These are phyloP conservation scores for Aphanomyces astaci DNA, from an alignment of 352 stramenopile genomes.

Conservation along the genomic window DNA sequence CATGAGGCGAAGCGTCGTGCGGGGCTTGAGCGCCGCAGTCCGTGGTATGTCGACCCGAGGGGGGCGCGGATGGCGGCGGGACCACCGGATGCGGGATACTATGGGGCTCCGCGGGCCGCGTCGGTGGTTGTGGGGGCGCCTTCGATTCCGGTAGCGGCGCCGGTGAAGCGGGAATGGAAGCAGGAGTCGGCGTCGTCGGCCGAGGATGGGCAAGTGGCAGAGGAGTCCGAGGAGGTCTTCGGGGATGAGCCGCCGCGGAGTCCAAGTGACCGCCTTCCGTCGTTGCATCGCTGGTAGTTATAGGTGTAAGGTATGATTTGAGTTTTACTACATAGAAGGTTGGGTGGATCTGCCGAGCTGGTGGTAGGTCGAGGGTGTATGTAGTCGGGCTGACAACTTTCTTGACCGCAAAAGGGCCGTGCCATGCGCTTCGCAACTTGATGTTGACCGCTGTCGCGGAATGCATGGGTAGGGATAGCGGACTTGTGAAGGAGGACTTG, in stretches of 20 bases:
- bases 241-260: background rate
- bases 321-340: background rate
- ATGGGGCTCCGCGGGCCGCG: background rate
- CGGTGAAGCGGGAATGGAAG: too few relatives aligned
- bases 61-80: too few relatives aligned
- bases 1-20: too few relatives aligned
- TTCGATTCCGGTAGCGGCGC: too few relatives aligned
- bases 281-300: background rate
- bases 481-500: background rate
- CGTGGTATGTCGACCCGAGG: too few relatives aligned
- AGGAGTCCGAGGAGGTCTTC: background rate
- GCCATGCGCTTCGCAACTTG: background rate
- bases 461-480: background rate
- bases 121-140: too few relatives aligned
- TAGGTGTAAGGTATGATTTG: background rate
- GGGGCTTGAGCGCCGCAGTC: too few relatives aligned
- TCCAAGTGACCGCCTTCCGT: background rate
- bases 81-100: background rate
- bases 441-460: background rate
- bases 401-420: background rate
- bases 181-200: background rate
- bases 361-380: background rate
- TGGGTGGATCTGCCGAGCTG: background rate
- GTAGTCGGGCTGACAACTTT: background rate
- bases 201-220: too few relatives aligned